Evolutionary conservation across 768 basidiomycete species (phyloP).

Genomic region (Mrakia frigida): DNA sequence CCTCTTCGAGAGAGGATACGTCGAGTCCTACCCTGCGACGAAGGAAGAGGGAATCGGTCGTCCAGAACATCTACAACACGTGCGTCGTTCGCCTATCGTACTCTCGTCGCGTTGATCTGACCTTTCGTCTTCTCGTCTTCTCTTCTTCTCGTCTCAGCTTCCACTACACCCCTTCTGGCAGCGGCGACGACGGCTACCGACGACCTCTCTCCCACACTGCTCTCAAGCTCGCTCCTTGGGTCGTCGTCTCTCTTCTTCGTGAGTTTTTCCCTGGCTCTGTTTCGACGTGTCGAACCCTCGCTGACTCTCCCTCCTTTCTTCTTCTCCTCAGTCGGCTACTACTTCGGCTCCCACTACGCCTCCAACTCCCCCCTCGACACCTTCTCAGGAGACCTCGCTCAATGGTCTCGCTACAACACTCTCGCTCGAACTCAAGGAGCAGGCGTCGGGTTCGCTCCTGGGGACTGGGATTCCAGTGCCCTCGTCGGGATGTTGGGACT

Average conservation of each 20-base stretch:
- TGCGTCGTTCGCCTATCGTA: background rate
- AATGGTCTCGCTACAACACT: constrained; percentile 26
- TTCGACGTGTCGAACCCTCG: background rate
- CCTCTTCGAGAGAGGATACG: background rate
- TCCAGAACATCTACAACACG: constrained; percentile 26
- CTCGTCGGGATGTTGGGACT: background rate
- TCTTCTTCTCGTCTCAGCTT: background rate
- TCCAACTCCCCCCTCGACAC: constrained; percentile 1
- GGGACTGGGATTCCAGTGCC: background rate
- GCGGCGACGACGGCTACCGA: background rate
- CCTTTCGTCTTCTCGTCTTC: background rate
- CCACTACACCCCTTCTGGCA: constrained; percentile 12
- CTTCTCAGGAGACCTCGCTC: constrained; percentile 6
- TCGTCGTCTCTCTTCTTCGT: background rate
- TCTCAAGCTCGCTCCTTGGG: constrained; percentile 3
- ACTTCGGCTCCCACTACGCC: constrained; percentile 12
- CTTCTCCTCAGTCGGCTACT: constrained; percentile 6
- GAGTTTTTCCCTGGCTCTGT: background rate
- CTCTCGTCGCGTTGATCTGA: too few species aligned
- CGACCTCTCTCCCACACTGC: background rate
- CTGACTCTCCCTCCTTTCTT: background rate
- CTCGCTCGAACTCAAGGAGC: constrained; percentile 27
- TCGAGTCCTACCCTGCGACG: background rate
- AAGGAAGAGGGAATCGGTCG: constrained; percentile 5
- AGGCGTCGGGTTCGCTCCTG: constrained; percentile 24